phyloP scores from a whole-genome alignment of 805 yeast species.

The Teunomyces kruisii region DNA sequence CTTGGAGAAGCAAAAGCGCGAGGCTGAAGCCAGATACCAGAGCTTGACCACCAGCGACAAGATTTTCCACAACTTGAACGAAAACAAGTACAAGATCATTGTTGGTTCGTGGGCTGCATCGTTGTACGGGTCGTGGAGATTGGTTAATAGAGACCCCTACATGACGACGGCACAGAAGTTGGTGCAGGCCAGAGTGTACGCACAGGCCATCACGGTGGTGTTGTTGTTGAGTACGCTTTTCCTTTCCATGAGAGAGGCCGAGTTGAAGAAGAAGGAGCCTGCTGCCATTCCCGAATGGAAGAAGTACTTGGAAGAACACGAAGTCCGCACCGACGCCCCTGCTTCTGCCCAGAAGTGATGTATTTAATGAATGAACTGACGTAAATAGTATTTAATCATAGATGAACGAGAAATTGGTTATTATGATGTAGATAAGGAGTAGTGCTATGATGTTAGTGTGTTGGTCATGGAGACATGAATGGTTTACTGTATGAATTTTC shows the following conservation, averaged over 20 bases:
- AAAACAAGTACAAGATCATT: slow-evolving; percentile 38
- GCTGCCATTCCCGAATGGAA: slow-evolving; percentile 26
- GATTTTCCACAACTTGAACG: slow-evolving; percentile 24
- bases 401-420: not conserved
- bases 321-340: not conserved
- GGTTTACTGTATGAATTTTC: too few relatives aligned
- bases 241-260: slow-evolving; percentile 24
- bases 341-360: not conserved
- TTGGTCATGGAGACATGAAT: too few relatives aligned
- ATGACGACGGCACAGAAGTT: slow-evolving; percentile 26
- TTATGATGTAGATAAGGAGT: too few relatives aligned
- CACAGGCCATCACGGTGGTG: slow-evolving; percentile 26
- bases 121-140: slow-evolving; percentile 29
- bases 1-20: slow-evolving; percentile 19
- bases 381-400: slow-evolving; percentile 1
- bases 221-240: slow-evolving; percentile 27
- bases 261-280: slow-evolving; percentile 20
- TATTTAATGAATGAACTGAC: not conserved
- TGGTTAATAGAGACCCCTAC: slow-evolving; percentile 24
- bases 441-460: too few relatives aligned
- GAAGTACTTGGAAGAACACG: slow-evolving; percentile 10
- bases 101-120: slow-evolving; percentile 41
- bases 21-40: slow-evolving; percentile 21
- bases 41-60: slow-evolving; percentile 29
- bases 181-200: slow-evolving; percentile 31